A percentile compares a stretch with the other conserved stretches of the same genome.
Conservation (phyloP, 2,329 filamentous ascomycete genomes). For the Cladosporium sp. region DNA sequence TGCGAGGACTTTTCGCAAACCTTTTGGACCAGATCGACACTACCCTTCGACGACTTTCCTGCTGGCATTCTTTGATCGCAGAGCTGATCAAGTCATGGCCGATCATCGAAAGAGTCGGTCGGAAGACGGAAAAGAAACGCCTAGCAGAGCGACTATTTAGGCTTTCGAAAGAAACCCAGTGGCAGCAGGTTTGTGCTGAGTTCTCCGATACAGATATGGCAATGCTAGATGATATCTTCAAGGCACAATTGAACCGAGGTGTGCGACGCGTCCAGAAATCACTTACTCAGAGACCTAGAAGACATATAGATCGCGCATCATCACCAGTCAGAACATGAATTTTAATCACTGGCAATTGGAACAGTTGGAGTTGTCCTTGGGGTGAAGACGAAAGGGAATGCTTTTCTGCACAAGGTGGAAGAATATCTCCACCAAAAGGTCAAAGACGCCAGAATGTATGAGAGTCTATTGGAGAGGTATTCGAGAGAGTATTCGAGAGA, state of each 20-base stretch:
- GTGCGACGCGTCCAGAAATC: conserved; percentile 5
- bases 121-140: conserved; percentile 14
- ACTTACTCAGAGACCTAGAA: conserved; percentile 1
- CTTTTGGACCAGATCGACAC: conserved; percentile 11
- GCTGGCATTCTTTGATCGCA: conserved; percentile 10
- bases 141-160: conserved; percentile 11
- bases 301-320: conserved; percentile 6
- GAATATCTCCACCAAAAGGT: conserved; percentile 7
- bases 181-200: conserved; percentile 9
- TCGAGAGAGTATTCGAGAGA: background rate
- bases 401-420: conserved; percentile 3
- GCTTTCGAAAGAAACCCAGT: conserved; percentile 10
- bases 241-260: conserved; percentile 6
- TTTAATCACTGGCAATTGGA: background rate
- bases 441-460: background rate
- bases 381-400: background rate
- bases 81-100: conserved; percentile 11
- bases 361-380: background rate
- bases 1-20: conserved; percentile 11
- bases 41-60: conserved; percentile 11
- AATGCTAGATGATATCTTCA: conserved; percentile 9
- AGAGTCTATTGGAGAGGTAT: background rate
- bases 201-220: conserved; percentile 12
- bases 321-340: conserved; percentile 1
- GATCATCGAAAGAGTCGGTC: conserved; percentile 5